Evolutionary conservation across 140 eudicot species (phyloP).

Genomic region (Senecio squalidus): DNA sequence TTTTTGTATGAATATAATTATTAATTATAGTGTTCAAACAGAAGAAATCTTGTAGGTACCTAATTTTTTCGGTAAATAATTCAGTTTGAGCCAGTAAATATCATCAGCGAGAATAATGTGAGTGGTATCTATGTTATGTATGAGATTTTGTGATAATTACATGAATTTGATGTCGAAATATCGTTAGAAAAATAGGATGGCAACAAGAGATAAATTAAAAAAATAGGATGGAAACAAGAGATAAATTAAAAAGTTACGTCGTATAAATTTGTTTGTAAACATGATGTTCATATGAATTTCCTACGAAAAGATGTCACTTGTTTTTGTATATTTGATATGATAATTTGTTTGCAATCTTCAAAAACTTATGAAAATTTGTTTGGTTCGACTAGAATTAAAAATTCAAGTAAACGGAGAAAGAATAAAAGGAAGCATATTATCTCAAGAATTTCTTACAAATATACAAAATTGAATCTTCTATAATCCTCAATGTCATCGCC

Average conservation of each 20-base stretch:
- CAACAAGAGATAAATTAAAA: background rate
- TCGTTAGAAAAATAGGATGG: too few relatives aligned
- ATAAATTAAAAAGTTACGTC: too few relatives aligned
- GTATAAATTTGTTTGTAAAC: too few relatives aligned
- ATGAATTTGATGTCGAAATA: background rate
- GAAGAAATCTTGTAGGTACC: background rate
- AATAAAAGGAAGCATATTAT: background rate
- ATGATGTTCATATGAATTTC: too few relatives aligned
- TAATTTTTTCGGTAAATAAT: background rate
- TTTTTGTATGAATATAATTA: background rate
- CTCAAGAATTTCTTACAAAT: background rate
- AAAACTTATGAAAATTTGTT: too few relatives aligned
- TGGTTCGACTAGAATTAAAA: background rate
- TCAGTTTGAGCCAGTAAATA: too few relatives aligned
- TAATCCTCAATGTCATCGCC: slow-evolving; percentile 14
- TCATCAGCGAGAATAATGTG: background rate
- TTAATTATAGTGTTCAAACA: background rate
- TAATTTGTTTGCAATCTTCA: too few relatives aligned
- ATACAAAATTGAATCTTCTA: background rate
- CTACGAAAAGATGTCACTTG: too few relatives aligned
- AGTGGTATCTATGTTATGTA: background rate
- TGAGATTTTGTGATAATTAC: background rate
- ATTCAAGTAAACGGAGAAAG: background rate
- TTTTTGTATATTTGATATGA: too few relatives aligned
- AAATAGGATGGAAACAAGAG: background rate